Percentiles rank a stretch among this genome's conserved stretches.
Conservation (phyloP, 2,329 filamentous ascomycete genomes). For the Chlorencoelia australis region DNA sequence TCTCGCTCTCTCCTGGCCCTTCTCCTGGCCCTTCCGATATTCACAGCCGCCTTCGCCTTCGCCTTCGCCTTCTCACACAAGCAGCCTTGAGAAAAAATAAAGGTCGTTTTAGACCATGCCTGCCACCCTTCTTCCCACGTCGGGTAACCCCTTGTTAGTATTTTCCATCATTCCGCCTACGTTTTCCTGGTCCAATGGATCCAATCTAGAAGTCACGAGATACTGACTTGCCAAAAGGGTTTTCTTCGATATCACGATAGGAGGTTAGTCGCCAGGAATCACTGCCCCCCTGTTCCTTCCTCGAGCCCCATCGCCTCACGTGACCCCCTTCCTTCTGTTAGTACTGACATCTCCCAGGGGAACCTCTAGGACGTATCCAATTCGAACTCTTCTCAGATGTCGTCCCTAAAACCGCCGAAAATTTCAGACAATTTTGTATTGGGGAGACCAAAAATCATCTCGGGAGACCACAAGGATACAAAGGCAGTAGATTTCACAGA, state of each 20-base stretch:
- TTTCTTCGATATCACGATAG: slow-evolving; percentile 68
- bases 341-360: slow-evolving; percentile 45
- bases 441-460: slow-evolving; percentile 75
- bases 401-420: slow-evolving; percentile 83
- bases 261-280: slow-evolving; percentile 43
- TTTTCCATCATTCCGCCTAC: too few species aligned
- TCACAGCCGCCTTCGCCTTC: too few species aligned
- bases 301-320: slow-evolving; percentile 8
- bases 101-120: slow-evolving; percentile 26
- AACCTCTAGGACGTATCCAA: slow-evolving; percentile 76
- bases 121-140: slow-evolving; percentile 31
- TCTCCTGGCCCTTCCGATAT: background rate
- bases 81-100: too few species aligned
- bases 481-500: slow-evolving; percentile 86
- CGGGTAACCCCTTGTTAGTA: slow-evolving; percentile 36
- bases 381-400: slow-evolving; percentile 84
- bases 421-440: slow-evolving; percentile 95
- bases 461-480: slow-evolving; percentile 83
- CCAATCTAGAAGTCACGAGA: slow-evolving; percentile 9
- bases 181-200: too few species aligned
- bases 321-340: slow-evolving; percentile 2
- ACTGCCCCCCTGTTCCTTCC: background rate
- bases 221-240: slow-evolving; percentile 16
- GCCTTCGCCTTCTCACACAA: too few species aligned
- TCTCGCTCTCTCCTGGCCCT: background rate